Percentiles rank a stretch among this genome's conserved stretches.
Evolutionary conservation across 1,284 basidiomycete species (phyloP).

Genomic region (Rhodotorula mucilaginosa): DNA sequence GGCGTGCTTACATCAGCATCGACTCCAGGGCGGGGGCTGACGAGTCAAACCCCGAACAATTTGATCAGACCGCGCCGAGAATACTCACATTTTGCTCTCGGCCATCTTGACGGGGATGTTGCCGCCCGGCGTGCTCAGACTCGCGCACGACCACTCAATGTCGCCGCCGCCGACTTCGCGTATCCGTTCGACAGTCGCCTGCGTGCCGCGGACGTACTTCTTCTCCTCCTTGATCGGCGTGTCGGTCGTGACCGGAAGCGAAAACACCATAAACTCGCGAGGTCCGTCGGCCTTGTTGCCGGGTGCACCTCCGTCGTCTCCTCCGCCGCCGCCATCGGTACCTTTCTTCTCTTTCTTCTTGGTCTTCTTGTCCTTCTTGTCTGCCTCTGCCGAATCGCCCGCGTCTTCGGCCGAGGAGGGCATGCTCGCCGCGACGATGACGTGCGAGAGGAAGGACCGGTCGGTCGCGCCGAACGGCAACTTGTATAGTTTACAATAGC

Average conservation of each 20-base stretch:
- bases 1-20: neutral
- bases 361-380: neutral
- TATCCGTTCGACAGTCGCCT: constrained; percentile 29
- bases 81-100: constrained; percentile 30
- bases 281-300: constrained; percentile 1
- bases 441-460: constrained; percentile 23
- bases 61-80: neutral
- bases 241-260: constrained; percentile 24
- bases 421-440: constrained; percentile 12
- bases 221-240: constrained; percentile 21
- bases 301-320: neutral
- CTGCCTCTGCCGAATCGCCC: neutral
- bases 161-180: constrained; percentile 22
- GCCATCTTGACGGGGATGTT: constrained; percentile 32
- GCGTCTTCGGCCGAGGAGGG: constrained; percentile 2
- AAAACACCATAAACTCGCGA: constrained; percentile 31
- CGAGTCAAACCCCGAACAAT: too few relatives aligned
- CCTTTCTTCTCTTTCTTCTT: neutral
- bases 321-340: neutral
- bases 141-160: constrained; percentile 32
- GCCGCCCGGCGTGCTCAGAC: constrained; percentile 34
- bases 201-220: constrained; percentile 30
- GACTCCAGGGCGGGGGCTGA: too few relatives aligned
- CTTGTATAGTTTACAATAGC: constrained; percentile 34
- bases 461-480: constrained; percentile 35